Conservation (phyloP, 306 rosid genomes). For the Dryas octopetala region DNA sequence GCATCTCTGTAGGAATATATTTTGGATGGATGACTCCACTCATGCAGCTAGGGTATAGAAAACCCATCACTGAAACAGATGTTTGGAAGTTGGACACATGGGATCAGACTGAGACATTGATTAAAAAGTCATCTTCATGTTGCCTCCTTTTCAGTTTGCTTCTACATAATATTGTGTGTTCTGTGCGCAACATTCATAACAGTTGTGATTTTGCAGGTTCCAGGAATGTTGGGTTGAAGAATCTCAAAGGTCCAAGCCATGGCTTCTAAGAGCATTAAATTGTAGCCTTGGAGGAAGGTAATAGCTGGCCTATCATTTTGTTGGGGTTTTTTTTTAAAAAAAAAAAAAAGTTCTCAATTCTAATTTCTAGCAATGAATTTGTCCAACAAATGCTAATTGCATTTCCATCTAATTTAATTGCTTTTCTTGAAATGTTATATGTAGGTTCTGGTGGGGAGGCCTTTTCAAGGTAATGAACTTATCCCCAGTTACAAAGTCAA, state of each 20-base stretch:
- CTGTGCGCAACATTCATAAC: conserved; percentile 8
- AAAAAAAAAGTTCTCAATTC: not conserved
- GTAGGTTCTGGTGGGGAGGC: conserved; percentile 93
- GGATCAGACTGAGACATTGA: conserved; percentile 68
- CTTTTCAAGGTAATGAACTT: conserved; percentile 56
- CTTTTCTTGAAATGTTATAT: conserved; percentile 26
- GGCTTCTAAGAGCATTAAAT: conserved; percentile 80
- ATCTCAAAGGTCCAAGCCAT: conserved; percentile 61
- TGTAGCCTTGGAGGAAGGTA: conserved; percentile 83
- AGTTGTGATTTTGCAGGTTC: conserved; percentile 48
- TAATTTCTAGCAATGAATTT: not conserved
- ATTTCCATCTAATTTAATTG: conserved; percentile 18
- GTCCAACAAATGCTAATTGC: not conserved
- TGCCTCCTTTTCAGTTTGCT: conserved; percentile 18
- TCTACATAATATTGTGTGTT: conserved; percentile 23
- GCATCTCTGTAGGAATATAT: conserved; percentile 51
- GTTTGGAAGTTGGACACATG: conserved; percentile 88
- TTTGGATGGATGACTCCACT: conserved; percentile 91
- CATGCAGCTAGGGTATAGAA: conserved; percentile 71
- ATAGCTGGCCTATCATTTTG: not conserved
- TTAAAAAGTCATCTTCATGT: conserved; percentile 42
- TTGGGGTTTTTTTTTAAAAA: not conserved
- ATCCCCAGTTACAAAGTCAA: not conserved
- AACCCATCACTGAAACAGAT: conserved; percentile 70
- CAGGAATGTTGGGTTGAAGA: conserved; percentile 71